Conservation (phyloP, 139 green algal species). For the Micractinium sp. region DNA sequence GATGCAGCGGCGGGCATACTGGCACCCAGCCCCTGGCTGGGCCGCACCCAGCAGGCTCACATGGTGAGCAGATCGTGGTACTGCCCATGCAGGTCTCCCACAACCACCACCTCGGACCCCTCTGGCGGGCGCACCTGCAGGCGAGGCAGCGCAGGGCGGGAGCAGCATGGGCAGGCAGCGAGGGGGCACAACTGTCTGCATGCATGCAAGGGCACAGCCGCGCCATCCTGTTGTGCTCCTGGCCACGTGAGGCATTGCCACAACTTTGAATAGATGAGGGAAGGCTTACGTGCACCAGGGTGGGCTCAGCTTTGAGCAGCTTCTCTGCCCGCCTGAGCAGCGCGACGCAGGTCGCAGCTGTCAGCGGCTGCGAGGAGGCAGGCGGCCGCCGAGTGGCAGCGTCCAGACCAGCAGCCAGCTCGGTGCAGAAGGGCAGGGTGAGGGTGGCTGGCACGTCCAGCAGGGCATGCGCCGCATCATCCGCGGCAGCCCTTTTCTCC, state of each 20-base stretch:
- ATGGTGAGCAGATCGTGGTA: conserved; percentile 92
- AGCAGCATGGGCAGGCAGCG: not conserved
- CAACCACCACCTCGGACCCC: conserved; percentile 58
- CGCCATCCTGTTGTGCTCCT: not conserved
- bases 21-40: no score
- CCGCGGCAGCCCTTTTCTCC: no score
- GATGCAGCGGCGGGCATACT: no score
- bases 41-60: conserved; percentile 29
- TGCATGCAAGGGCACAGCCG: not conserved
- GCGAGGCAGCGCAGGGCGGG: not conserved
- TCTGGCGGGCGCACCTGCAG: not conserved
- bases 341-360: not conserved
- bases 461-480: not conserved
- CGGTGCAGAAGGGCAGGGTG: not conserved
- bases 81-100: conserved; percentile 96
- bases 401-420: not conserved
- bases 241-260: no score
- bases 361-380: not conserved
- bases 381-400: not conserved
- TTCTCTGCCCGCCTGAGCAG: conserved; percentile 25
- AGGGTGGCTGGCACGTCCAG: not conserved
- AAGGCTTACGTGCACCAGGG: conserved; percentile 49
- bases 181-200: not conserved
- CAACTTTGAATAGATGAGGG: not conserved
- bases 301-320: conserved; percentile 46